Evolutionary conservation across 805 yeast genomes (phyloP), one percentile per base, ranked within the genome.

Genomic region (Kluyveromyces starmeri): DNA sequence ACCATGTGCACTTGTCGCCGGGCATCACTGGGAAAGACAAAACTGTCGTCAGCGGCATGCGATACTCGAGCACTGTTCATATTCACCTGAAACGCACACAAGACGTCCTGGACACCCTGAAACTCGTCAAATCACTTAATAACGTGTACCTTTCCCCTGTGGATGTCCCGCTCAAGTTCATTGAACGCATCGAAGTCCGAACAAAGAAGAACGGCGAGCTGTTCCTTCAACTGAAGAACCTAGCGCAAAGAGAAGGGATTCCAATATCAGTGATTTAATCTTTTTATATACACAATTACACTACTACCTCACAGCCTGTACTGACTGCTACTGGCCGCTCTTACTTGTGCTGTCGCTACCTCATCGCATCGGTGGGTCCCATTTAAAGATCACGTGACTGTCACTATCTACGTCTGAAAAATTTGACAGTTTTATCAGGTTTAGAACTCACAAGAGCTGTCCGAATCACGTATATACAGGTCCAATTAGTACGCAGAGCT

Each of bases 1-100:
- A 79, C 44, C 97, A 92, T 54, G 74, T 92, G 12, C 98, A 92
- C 59, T 67, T 89, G 52, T 83, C 97, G 0, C 61, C 73, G 1
- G 78, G 78, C 9, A 45, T 72, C 7, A 68, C 73, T 1, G 60
- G 64, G 2, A 36, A 44, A 1, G 60, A 58, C 19, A 62, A 64
- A 4, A 52, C 58, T 11, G 78, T 78, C 10, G 65, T 79, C 10
- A 75, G 88, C 41, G 97, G 97, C 0, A 73, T 85, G 64, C 64
- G 96, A 33, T 45, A 55, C n/a, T 61, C 64, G 26, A 51, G 64
- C 18, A 62, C 68, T 18, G 73, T 81, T 1, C 57, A 75, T 36
- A 77, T 92, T 3, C 81, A 70, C 47, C 50, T 89, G 3, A 75
- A 86, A 47, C 59, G 70, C 2, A 62, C 53, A 3, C 65, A 65